Evolutionary conservation across 495 filamentous ascomycete species (phyloP), one percentile per base, ranked within the genome.

Genomic region (Podospora comata): DNA sequence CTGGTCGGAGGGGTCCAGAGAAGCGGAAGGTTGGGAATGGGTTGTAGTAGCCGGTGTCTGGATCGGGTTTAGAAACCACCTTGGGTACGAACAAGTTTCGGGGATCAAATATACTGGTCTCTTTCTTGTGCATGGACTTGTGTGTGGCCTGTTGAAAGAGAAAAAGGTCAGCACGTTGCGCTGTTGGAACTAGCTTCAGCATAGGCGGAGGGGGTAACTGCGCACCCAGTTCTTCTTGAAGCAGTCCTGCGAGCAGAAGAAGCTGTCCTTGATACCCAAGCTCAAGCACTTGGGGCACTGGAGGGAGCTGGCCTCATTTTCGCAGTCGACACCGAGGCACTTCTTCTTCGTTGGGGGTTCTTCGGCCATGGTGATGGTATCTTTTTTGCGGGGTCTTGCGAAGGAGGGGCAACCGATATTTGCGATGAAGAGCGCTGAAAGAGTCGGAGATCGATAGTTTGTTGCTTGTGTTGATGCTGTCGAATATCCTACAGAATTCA

Each of bases 221-320:
- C 90, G 76, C 87, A 98, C 95, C 95, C 95, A 99, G 82, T 92
- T 98, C 76, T 87, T 88, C 84, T 97, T 98, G 82, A 99, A 99
- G 85, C 95, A 99, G 74, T 98, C 96, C 76, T 99, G 96, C 13
- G 93, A 93, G 83, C 95, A 99, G 84, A 98, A 99, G 79, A 87
- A 97, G 81, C 92, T 95, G 76, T 94, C 92, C 74, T 91, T 94
- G 69, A 86, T 80, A 61, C 91, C 93, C 63, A 91, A 78, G 79
- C 94, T 97, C 68, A 97, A 83, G 73, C 95, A 99, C 60, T 91
- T 97, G 28, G 95, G 95, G 82, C 95, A 99, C 77, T 98, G 93
- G 15, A 98, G 81, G 27, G 88, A 82, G 44, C 92, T 88, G 56
- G 92, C 92, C 68, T 92, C 88, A 68, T 97, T 96, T 5, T 83